Conservation (phyloP, 768 basidiomycete species). For the Wakefieldia striispora region DNA sequence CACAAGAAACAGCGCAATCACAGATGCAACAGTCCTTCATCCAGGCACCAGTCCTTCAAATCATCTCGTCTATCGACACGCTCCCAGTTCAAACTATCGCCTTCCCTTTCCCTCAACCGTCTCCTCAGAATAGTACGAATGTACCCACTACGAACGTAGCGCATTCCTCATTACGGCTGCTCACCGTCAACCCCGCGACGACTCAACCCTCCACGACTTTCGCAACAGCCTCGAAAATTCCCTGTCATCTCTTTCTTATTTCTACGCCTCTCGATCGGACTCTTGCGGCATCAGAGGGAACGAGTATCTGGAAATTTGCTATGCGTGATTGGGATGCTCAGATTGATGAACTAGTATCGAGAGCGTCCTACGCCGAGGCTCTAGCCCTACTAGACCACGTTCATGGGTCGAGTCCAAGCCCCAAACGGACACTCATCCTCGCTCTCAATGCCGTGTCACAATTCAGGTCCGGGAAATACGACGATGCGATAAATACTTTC, state of each 20-base stretch:
- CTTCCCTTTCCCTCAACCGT: conserved; percentile 54
- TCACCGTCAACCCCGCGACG: conserved; percentile 41
- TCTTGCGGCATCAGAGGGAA: conserved; percentile 65
- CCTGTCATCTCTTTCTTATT: conserved; percentile 54
- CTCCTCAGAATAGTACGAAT: conserved; percentile 9
- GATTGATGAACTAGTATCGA: conserved; percentile 76
- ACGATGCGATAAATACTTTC: conserved; percentile 82
- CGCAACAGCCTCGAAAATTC: background rate
- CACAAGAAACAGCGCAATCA: conserved; percentile 23
- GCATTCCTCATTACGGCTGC: conserved; percentile 56
- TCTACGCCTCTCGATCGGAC: conserved; percentile 75
- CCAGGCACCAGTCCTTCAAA: conserved; percentile 61
- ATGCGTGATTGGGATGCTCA: conserved; percentile 79
- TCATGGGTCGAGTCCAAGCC: conserved; percentile 8
- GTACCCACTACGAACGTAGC: conserved; percentile 22
- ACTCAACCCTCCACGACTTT: conserved; percentile 43
- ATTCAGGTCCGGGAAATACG: conserved; percentile 67
- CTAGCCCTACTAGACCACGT: conserved; percentile 66
- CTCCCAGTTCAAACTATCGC: conserved; percentile 57
- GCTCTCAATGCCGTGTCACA: conserved; percentile 77
- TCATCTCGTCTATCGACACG: conserved; percentile 69
- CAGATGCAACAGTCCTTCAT: conserved; percentile 37
- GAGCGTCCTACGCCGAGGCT: conserved; percentile 72
- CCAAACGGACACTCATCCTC: conserved; percentile 55
- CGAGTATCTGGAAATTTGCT: conserved; percentile 69